phyloP scores from a whole-genome alignment of 169 alveolate species.

The Babesia caballi region DNA sequence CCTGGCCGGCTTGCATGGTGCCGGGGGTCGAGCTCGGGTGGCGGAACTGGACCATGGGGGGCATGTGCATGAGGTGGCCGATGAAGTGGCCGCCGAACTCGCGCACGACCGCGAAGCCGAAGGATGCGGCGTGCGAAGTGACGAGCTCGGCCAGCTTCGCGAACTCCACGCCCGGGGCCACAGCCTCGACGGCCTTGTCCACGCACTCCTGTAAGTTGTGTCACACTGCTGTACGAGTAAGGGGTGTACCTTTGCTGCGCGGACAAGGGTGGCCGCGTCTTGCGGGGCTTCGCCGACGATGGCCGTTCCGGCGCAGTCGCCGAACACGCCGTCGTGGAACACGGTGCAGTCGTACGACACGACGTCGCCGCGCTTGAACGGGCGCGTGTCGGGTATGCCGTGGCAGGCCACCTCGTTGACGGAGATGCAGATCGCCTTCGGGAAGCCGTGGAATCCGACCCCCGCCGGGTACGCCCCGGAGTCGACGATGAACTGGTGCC shows the following conservation, averaged over 20 bases:
- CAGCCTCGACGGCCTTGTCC: constrained; percentile 81
- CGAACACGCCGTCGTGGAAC: constrained; percentile 85
- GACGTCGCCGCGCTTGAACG: constrained; percentile 84
- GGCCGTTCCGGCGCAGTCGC: constrained; percentile 80
- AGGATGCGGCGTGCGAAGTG: constrained; percentile 73
- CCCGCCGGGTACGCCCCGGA: constrained; percentile 92
- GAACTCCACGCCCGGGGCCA: constrained; percentile 86
- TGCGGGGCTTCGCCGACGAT: constrained; percentile 67
- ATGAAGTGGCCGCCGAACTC: constrained; percentile 93
- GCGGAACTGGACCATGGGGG: constrained; percentile 85
- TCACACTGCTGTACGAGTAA: not conserved
- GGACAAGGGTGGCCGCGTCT: constrained; percentile 51
- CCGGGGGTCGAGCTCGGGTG: constrained; percentile 73
- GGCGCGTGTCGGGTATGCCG: constrained; percentile 89
- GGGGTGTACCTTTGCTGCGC: constrained; percentile 65
- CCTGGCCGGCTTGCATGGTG: constrained; percentile 40
- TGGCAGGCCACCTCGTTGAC: constrained; percentile 92
- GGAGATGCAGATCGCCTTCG: constrained; percentile 89
- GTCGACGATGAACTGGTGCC: constrained; percentile 81
- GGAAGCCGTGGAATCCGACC: constrained; percentile 88
- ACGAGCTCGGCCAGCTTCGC: constrained; percentile 84
- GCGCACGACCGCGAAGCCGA: constrained; percentile 82
- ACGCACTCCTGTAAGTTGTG: constrained; percentile 66
- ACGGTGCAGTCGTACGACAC: constrained; percentile 89
- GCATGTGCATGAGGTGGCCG: constrained; percentile 88